Percentiles rank a stretch among this genome's conserved stretches.
phyloP scores from a whole-genome alignment of 176 grass and related monocot genomes.

The Eragrostis curvula region DNA sequence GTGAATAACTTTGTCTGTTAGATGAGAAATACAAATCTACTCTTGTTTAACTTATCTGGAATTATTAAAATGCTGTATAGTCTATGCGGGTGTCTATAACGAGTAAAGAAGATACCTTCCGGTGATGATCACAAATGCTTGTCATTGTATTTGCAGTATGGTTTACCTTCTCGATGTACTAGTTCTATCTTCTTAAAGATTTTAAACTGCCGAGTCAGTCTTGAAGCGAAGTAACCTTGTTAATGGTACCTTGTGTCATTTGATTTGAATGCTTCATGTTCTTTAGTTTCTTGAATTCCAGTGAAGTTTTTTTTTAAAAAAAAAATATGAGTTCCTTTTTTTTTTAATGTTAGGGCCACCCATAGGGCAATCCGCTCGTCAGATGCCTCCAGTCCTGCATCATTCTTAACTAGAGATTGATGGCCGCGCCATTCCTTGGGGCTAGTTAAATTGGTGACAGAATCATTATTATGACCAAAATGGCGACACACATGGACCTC shows the following conservation, averaged over 20 bases:
- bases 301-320: too few relatives aligned
- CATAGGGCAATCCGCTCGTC: too few relatives aligned
- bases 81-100: neutral
- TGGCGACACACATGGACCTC: too few relatives aligned
- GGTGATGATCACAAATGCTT: neutral
- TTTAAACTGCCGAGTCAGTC: neutral
- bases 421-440: too few relatives aligned
- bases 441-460: too few relatives aligned
- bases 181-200: neutral
- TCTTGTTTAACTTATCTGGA: neutral
- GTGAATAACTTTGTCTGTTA: neutral
- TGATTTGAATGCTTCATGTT: neutral
- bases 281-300: too few relatives aligned
- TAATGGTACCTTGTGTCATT: neutral
- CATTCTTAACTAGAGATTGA: too few relatives aligned
- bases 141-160: neutral
- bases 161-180: neutral
- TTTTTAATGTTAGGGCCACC: too few relatives aligned
- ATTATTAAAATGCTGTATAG: conserved; percentile 2
- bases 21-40: neutral
- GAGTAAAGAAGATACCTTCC: neutral
- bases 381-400: too few relatives aligned
- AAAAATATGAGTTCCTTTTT: too few relatives aligned
- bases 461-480: too few relatives aligned
- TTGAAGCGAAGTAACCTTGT: neutral